Base-by-base conservation (phyloP, 192 early-diverging fungal genomes). In the Gonapodya prolifera region DNA sequence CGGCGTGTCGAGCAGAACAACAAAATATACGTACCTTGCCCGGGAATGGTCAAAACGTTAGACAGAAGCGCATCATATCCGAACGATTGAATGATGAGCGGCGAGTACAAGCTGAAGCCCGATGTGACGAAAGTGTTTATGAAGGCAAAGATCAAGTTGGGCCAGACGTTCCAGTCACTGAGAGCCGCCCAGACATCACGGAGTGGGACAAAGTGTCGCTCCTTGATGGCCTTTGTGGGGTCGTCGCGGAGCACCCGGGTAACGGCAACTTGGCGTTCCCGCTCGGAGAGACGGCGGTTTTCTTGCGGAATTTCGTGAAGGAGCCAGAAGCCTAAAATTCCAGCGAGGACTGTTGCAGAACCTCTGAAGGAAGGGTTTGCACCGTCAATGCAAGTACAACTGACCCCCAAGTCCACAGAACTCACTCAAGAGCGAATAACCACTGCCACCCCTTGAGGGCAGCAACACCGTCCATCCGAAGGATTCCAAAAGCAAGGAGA, bases 371-470 rank as follows among this genome's bases (percentile, higher is more conserved):
- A 18, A 73, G 32, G 29, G 8, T 16, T 2, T 13, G 71, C 8
- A 32, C 18, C 2, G 31, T 73, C 71, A 73, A 32, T 18, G 16
- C 71, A 73, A 13, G 32, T 73, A 18, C 18, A 32, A 29, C 86
- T 35, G n/a, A 85, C 75, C 1, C 89, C 89, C 28, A 83, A 79
- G 30, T 87, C 32, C 8, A 73, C 29, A 2, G 71, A 8, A 73
- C 28, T 18, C 32, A 73, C 28, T 18, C 71, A 73, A 32, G 32
- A 30, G 88, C 32, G 79, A 91, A 91, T 1, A 91, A 75, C 91
- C 91, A 92, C 35, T 86, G 83, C 91, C 91, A 92, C 2, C 88
- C 91, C 34, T 84, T 80, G 0, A 89, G 78, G 34, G 85, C 86
- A 45, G 76, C 83, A 33, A 83, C 79, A 33, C 89, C 87, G 30